These are phyloP conservation scores for Apostasia shenzhenica DNA, from an alignment of 106 monocot species.

Conservation along the genomic window DNA sequence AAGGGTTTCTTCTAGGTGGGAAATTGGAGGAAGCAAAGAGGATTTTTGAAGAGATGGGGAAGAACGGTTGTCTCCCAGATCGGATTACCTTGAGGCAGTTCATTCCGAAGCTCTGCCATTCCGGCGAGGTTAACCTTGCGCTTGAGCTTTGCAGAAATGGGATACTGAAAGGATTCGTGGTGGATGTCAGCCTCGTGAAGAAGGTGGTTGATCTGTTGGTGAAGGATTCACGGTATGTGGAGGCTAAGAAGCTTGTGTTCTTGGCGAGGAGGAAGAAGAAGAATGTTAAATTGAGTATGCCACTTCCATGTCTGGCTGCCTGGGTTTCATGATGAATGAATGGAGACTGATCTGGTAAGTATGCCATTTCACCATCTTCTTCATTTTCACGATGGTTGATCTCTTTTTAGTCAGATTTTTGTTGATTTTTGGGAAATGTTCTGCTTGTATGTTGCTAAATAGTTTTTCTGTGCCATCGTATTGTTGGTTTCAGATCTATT, in stretches of 20 bases:
- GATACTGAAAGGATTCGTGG: neutral
- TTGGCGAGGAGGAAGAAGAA: neutral
- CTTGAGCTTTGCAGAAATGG: neutral
- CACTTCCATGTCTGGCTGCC: neutral
- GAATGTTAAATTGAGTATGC: conserved; percentile 1
- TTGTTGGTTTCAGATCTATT: too few relatives aligned
- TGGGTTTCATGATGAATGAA: neutral
- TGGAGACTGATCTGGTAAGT: too few relatives aligned
- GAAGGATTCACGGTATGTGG: neutral
- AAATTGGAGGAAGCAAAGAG: conserved; percentile 52
- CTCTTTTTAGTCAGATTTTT: too few relatives aligned
- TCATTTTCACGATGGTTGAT: too few relatives aligned
- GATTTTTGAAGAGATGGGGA: conserved; percentile 27
- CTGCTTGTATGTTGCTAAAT: too few relatives aligned
- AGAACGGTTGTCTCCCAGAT: conserved; percentile 3
- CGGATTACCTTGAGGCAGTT: conserved; percentile 6
- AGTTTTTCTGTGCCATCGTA: too few relatives aligned
- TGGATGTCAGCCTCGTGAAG: conserved; percentile 4
- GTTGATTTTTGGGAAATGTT: too few relatives aligned
- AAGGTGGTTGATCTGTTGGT: conserved; percentile 6
- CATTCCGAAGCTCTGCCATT: conserved; percentile 2
- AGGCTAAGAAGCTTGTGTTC: conserved; percentile 7
- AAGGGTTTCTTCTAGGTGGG: conserved; percentile 45
- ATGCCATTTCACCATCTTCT: too few relatives aligned
- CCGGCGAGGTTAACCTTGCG: conserved; percentile 2